phyloP scores from a whole-genome alignment of 495 filamentous ascomycete species.

The Talaromyces wortmannii region DNA sequence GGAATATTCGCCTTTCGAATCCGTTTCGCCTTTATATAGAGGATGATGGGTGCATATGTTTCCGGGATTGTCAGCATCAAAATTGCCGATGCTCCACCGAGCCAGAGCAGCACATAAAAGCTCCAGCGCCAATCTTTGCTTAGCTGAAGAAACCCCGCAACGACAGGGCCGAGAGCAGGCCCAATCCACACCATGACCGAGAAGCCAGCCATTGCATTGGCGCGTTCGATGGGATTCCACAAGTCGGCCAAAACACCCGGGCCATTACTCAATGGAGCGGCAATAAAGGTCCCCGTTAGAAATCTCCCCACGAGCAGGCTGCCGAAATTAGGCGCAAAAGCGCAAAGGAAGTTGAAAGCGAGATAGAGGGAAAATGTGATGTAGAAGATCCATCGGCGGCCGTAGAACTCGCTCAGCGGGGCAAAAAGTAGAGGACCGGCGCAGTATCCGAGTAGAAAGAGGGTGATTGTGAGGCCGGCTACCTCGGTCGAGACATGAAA shows the following conservation, averaged over 20 bases:
- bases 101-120: slow-evolving; percentile 42
- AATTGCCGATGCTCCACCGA: slow-evolving; percentile 25
- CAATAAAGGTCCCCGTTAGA: slow-evolving; percentile 43
- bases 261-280: slow-evolving; percentile 39
- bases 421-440: slow-evolving; percentile 44
- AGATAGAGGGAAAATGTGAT: slow-evolving; percentile 35
- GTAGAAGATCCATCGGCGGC: slow-evolving; percentile 42
- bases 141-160: slow-evolving; percentile 38
- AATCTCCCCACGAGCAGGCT: slow-evolving; percentile 44
- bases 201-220: slow-evolving; percentile 43
- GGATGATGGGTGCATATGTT: slow-evolving; percentile 20
- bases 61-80: slow-evolving; percentile 40
- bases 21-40: slow-evolving; percentile 22
- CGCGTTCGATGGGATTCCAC: slow-evolving; percentile 43
- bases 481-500: slow-evolving; percentile 34
- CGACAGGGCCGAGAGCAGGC: slow-evolving; percentile 24
- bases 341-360: slow-evolving; percentile 44
- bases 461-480: slow-evolving; percentile 41
- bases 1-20: slow-evolving; percentile 28
- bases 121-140: slow-evolving; percentile 39
- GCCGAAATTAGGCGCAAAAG: slow-evolving; percentile 43
- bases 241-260: slow-evolving; percentile 48
- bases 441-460: slow-evolving; percentile 47
- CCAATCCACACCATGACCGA: slow-evolving; percentile 32
- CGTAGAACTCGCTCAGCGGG: slow-evolving; percentile 46